Percentiles rank a stretch among this genome's conserved stretches.
These are phyloP conservation scores for Globisporangium abappressorium DNA, from an alignment of 352 stramenopile species.

Conservation along the genomic window DNA sequence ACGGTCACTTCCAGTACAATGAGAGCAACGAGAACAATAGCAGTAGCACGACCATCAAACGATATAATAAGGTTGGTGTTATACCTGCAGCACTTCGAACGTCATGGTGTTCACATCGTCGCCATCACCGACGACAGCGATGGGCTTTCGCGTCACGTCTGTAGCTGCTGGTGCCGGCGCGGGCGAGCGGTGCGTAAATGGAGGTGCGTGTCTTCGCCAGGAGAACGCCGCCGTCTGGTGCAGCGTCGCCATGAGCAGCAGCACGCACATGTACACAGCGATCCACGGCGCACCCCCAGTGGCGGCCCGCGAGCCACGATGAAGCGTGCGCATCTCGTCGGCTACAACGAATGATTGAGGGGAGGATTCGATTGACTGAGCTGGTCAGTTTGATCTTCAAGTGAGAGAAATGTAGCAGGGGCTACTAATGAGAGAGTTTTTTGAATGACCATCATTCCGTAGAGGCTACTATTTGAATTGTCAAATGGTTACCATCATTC, in stretches of 20 bases:
- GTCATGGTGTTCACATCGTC: slow-evolving; percentile 27
- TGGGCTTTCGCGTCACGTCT: neutral
- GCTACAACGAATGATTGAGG: neutral
- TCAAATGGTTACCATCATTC: neutral
- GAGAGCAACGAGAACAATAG: neutral
- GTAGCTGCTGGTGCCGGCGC: neutral
- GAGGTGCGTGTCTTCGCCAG: slow-evolving; percentile 4
- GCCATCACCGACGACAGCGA: neutral
- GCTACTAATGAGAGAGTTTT: neutral
- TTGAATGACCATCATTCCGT: neutral
- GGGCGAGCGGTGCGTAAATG: neutral
- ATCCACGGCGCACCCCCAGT: neutral
- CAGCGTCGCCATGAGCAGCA: neutral
- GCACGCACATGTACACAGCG: neutral
- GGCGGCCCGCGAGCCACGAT: neutral
- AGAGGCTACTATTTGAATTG: neutral
- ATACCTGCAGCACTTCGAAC: slow-evolving; percentile 62
- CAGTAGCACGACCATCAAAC: neutral
- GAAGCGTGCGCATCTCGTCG: neutral
- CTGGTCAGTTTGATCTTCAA: slow-evolving; percentile 1
- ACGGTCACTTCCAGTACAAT: neutral
- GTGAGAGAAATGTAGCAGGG: neutral
- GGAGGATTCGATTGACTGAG: neutral
- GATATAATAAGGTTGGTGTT: neutral
- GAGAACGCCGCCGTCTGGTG: neutral